phyloP scores from a whole-genome alignment of 2,329 filamentous ascomycete species.

The Fusarium musae region DNA sequence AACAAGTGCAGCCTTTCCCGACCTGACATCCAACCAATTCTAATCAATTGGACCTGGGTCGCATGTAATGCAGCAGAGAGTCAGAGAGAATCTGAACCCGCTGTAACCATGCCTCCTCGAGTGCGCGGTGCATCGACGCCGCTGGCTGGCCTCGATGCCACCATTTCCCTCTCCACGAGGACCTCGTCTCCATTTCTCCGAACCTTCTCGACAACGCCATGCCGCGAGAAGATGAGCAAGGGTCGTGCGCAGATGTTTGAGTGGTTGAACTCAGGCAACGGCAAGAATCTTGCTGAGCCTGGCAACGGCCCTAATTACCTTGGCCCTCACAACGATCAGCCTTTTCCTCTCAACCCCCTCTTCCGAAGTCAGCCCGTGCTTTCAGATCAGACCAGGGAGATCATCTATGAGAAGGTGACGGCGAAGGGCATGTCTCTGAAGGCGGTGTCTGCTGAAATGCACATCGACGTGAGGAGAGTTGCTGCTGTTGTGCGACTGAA shows the following conservation, averaged over 20 bases:
- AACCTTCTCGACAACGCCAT: slow-evolving; percentile 55
- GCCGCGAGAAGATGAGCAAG: slow-evolving; percentile 52
- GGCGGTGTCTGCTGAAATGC: slow-evolving; percentile 79
- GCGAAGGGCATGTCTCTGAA: slow-evolving; percentile 75
- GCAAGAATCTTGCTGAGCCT: slow-evolving; percentile 41
- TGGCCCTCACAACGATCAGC: slow-evolving; percentile 55
- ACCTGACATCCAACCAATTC: slow-evolving; percentile 38
- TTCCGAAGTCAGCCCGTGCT: slow-evolving; percentile 80
- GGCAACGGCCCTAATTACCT: slow-evolving; percentile 52
- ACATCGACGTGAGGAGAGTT: slow-evolving; percentile 84
- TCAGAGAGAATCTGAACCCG: slow-evolving; percentile 31
- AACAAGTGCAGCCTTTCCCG: slow-evolving; percentile 17
- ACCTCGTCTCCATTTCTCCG: slow-evolving; percentile 40
- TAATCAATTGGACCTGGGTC: slow-evolving; percentile 40
- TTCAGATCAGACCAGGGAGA: slow-evolving; percentile 76
- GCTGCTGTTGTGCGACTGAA: slow-evolving; percentile 88
- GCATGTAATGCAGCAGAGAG: slow-evolving; percentile 40
- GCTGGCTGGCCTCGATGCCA: slow-evolving; percentile 47
- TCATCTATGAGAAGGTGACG: slow-evolving; percentile 78
- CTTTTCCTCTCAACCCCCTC: slow-evolving; percentile 78
- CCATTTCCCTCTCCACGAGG: slow-evolving; percentile 33
- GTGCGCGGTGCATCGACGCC: slow-evolving; percentile 45
- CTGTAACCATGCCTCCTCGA: slow-evolving; percentile 49
- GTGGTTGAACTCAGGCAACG: slow-evolving; percentile 50
- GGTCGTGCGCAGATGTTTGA: slow-evolving; percentile 52